Evolutionary conservation across 192 early-diverging fungal genomes (phyloP).

Genomic region (Pilaira anomala): DNA sequence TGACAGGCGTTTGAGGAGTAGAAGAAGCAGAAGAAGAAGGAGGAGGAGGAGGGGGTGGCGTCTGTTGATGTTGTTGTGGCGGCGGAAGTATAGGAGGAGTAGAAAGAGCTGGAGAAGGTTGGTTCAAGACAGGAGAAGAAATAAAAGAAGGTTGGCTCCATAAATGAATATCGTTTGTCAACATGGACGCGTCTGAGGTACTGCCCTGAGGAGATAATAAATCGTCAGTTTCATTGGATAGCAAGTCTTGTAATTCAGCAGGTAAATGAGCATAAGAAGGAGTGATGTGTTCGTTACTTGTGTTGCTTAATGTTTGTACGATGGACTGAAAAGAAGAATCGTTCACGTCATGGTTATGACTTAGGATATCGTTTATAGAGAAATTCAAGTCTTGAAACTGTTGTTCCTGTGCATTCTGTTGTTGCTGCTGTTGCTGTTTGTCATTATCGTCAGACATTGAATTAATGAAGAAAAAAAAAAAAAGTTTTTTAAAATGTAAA

Average conservation of each 20-base stretch:
- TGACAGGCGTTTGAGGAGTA: neutral
- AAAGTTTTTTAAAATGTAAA: neutral
- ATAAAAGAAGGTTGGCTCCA: neutral
- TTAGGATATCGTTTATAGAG: constrained; percentile 22
- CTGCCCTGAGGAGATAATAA: constrained; percentile 11
- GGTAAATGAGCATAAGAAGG: constrained; percentile 17
- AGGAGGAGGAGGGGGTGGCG: neutral
- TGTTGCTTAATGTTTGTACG: constrained; percentile 18
- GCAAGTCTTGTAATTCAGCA: constrained; percentile 19
- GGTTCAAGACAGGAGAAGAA: neutral
- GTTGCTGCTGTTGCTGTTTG: neutral
- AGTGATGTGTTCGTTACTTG: constrained; percentile 7
- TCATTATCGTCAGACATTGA: constrained; percentile 9
- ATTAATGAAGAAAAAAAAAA: neutral
- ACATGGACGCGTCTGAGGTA: constrained; percentile 20
- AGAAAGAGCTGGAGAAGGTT: neutral
- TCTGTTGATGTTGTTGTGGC: neutral
- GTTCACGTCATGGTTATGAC: constrained; percentile 6
- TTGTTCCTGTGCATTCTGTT: neutral
- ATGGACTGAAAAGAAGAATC: constrained; percentile 24
- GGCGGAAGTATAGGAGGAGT: neutral
- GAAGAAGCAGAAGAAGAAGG: neutral
- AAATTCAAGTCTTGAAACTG: constrained; percentile 13
- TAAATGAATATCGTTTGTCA: constrained; percentile 7
- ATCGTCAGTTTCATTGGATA: constrained; percentile 17